Conservation (phyloP, 169 alveolate species). For the Plasmodium coatneyi region DNA sequence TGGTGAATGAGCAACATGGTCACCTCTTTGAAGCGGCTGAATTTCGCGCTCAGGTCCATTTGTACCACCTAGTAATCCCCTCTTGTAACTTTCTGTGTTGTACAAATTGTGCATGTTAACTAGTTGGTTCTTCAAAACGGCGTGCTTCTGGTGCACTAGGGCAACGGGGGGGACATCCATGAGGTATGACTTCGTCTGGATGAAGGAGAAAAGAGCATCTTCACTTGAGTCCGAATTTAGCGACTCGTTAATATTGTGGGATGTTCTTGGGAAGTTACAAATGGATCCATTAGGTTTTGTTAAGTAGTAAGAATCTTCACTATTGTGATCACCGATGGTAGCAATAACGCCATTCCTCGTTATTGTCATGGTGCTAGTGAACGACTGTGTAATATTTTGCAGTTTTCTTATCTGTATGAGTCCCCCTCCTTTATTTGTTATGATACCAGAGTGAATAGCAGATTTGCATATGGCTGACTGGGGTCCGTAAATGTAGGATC, state of each 20-base stretch:
- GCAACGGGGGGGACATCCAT: constrained; percentile 33
- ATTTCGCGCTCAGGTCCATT: background rate
- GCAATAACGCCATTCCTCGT: constrained; percentile 60
- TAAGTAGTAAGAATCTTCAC: constrained; percentile 48
- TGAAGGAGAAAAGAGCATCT: constrained; percentile 11
- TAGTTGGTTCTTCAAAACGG: constrained; percentile 40
- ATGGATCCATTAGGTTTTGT: constrained; percentile 53
- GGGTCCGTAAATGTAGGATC: constrained; percentile 77
- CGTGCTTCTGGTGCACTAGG: constrained; percentile 57
- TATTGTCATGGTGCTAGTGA: constrained; percentile 16
- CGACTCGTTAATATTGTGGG: constrained; percentile 23
- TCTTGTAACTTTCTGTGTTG: constrained; percentile 30
- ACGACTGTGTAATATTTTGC: constrained; percentile 48
- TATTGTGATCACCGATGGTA: constrained; percentile 9
- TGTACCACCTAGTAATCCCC: background rate
- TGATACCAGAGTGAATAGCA: constrained; percentile 81
- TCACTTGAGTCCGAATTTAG: constrained; percentile 11
- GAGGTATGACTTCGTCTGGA: constrained; percentile 36
- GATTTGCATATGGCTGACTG: constrained; percentile 81
- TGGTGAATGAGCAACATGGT: background rate
- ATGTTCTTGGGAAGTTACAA: constrained; percentile 65
- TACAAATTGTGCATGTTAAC: constrained; percentile 40
- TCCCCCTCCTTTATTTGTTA: constrained; percentile 77
- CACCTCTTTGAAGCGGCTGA: background rate
- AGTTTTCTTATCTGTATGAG: constrained; percentile 52